A percentile compares a stretch with the other conserved stretches of the same genome.
Conservation (phyloP, 495 filamentous ascomycete species). For the Lineolata rhizophorae region DNA sequence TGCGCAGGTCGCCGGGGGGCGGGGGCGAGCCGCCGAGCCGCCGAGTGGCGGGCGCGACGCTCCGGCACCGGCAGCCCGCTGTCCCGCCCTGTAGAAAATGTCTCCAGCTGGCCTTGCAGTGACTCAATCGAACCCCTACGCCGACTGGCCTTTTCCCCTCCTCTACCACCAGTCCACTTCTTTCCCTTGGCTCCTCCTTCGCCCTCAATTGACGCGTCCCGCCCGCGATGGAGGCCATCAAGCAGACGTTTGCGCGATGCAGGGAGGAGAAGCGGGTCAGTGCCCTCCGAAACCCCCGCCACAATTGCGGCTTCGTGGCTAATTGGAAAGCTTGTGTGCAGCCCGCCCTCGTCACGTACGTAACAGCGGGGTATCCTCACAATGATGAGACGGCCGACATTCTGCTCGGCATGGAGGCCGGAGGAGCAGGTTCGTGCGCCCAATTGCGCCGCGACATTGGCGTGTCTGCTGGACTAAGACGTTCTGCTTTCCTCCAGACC, state of each 20-base stretch:
- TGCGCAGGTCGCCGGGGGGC: no score
- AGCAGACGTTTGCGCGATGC: slow-evolving; percentile 70
- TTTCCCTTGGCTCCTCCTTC: no score
- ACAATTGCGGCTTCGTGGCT: background rate
- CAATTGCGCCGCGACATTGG: background rate
- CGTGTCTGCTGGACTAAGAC: slow-evolving; percentile 9
- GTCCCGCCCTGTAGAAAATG: no score
- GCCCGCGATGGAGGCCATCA: slow-evolving; percentile 63
- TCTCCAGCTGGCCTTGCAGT: no score
- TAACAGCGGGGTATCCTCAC: slow-evolving; percentile 87
- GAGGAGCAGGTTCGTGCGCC: slow-evolving; percentile 53
- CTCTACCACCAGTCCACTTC: no score
- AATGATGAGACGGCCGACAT: slow-evolving; percentile 61
- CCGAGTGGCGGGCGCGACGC: no score
- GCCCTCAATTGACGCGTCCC: no score
- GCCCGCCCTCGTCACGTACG: slow-evolving; percentile 81
- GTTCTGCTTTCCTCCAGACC: slow-evolving; percentile 32
- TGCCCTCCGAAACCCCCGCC: slow-evolving; percentile 2
- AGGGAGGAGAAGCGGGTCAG: slow-evolving; percentile 48
- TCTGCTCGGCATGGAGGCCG: slow-evolving; percentile 73
- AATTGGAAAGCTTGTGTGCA: slow-evolving; percentile 7
- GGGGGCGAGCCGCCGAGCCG: no score
- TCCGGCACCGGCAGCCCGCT: no score
- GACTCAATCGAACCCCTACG: no score
- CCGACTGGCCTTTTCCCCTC: no score